Base-by-base conservation (phyloP, 306 rosid species). In the Prunus fruticosa region DNA sequence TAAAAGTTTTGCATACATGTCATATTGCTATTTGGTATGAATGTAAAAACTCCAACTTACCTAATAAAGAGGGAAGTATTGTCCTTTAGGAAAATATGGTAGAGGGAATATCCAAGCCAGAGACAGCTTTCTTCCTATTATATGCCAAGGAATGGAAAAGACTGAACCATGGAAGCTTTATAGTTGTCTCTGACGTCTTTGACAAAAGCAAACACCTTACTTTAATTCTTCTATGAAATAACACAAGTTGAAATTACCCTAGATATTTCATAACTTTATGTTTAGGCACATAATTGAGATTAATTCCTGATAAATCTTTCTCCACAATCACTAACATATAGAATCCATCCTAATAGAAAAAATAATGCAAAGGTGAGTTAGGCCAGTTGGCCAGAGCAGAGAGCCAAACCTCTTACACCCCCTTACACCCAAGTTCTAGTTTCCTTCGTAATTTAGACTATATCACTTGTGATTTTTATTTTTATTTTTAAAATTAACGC, bases 11-110 rank as follows among this genome's bases (percentile, higher is more conserved):
- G 1, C 7, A 32, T 1, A 32, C 38, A 32, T 32, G 0, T 5
- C 38, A 1, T 0, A 32, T 1, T 32, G 0, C 7, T 32, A 32
- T 32, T 32, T 32, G 1, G 0, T 0, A 32, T 0, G 1, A 32
- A 32, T 32, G 1, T 32, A 32, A 32, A 32, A 32, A 5, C 0
- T 32, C 7, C 1, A 0, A 32, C 38, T 5, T 32, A 5, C 6
- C 1, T 32, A 0, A 0, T 5, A 5, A 32, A 1, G 0, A 32
- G 7, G 8, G 7, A 32, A 30, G 30, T 4, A 3, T 0, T 30
- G 53, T 50, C 19, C 53, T 14, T 14, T 50, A 0, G 6, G 0
- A 0, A 16, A 16, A 51, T 3, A 8, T 32, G 15, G 68, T 32
- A 15, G 67, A 15, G 3, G 9, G 3, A 32, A 32, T 64, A 64